Conservation (phyloP, 2,329 filamentous ascomycete species). For the Microdochium trichocladiopsis region DNA sequence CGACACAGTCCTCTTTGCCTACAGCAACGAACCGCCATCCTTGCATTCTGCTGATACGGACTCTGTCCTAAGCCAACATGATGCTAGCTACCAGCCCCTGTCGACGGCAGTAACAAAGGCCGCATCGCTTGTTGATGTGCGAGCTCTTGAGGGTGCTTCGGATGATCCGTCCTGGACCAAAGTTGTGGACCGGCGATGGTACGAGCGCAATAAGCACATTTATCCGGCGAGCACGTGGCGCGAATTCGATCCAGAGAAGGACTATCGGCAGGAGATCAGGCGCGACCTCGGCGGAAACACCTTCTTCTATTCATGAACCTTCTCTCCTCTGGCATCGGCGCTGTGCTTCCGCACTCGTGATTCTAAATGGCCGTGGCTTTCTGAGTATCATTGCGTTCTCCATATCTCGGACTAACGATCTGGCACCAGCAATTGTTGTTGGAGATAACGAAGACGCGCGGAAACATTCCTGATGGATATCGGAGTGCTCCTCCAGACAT, state of each 20-base stretch:
- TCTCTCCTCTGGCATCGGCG: conserved; percentile 1
- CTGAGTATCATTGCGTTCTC: too few species aligned
- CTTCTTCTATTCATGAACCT: conserved; percentile 69
- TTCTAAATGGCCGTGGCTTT: too few species aligned
- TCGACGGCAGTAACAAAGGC: conserved; percentile 28
- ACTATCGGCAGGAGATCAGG: conserved; percentile 70
- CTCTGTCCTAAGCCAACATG: conserved; percentile 2
- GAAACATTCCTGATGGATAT: conserved; percentile 4
- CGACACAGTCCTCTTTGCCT: conserved; percentile 70
- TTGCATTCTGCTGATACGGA: conserved; percentile 7
- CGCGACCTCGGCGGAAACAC: conserved; percentile 85
- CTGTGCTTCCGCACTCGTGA: conserved; percentile 1
- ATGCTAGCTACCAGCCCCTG: conserved; percentile 21
- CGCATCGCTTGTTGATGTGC: conserved; percentile 36
- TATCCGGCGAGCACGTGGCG: conserved; percentile 95
- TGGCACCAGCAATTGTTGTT: not conserved
- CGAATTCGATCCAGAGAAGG: conserved; percentile 84
- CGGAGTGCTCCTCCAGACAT: conserved; percentile 1
- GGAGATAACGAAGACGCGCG: conserved; percentile 1
- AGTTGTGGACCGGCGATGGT: conserved; percentile 94
- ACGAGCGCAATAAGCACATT: conserved; percentile 96
- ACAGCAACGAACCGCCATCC: conserved; percentile 43
- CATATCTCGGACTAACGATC: too few species aligned
- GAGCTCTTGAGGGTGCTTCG: conserved; percentile 62
- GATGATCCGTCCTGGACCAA: conserved; percentile 82